Evolutionary conservation across 2,329 filamentous ascomycete genomes (phyloP).

Genomic region (Penicillium sp.): DNA sequence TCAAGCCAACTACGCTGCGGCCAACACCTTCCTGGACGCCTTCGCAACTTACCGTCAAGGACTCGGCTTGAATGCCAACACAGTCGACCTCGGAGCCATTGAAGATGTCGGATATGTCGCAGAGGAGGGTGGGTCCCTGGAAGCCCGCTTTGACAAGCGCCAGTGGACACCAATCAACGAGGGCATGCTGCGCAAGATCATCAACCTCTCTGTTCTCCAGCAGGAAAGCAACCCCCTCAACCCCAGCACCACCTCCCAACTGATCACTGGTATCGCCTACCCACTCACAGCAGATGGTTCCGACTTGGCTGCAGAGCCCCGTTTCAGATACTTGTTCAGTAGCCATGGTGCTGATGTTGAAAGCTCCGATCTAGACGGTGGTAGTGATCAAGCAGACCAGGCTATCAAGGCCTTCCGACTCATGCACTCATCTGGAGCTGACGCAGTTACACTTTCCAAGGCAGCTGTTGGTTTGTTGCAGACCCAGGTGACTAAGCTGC

Average conservation of each 20-base stretch:
- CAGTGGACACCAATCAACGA: neutral
- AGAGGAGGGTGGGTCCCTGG: conserved; percentile 2
- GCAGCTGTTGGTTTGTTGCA: neutral
- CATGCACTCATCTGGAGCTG: no score
- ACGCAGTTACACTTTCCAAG: no score
- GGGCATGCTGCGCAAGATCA: neutral
- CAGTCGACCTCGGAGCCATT: conserved; percentile 22
- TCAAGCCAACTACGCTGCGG: conserved; percentile 37
- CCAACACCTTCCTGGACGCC: conserved; percentile 34
- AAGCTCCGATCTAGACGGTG: no score
- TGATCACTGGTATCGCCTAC: neutral
- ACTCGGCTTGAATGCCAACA: conserved; percentile 17
- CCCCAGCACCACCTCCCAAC: no score
- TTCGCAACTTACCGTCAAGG: conserved; percentile 21
- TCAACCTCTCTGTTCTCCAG: no score
- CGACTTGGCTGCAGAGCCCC: neutral
- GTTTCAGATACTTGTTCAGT: no score
- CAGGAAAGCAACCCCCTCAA: no score
- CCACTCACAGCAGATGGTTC: neutral
- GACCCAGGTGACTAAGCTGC: conserved; percentile 2
- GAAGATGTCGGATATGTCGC: conserved; percentile 21
- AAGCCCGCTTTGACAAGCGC: neutral
- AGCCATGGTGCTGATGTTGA: no score
- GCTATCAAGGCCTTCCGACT: no score
- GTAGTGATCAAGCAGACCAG: no score